Evolutionary conservation across 2,329 filamentous ascomycete genomes (phyloP), one percentile per base, ranked within the genome.

Genomic region (Apiospora sp.): DNA sequence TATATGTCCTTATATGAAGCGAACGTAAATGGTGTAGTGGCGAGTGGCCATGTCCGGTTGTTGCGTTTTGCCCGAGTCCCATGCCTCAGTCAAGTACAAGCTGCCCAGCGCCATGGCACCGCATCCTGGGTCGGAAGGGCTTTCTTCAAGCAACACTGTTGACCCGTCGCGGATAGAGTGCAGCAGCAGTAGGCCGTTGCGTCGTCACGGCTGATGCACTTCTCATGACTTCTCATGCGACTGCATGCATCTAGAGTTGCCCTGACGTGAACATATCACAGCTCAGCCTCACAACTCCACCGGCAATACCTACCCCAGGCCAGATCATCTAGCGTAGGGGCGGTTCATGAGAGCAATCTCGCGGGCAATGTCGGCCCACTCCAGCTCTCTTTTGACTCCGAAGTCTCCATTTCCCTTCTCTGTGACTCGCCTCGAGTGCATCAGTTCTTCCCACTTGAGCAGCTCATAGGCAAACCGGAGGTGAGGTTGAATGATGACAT

Each of bases 401-500:
- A 75, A 75, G 41, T 79, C 70, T n/a, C 71, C 75, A 2, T 64
- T 73, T 78, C 67, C 84, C 80, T 80, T 86, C 78, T 80, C 86
- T 82, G 82, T 86, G 80, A 83, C 88, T 81, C 84, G 87, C 82
- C 77, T 82, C 64, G 80, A 78, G 78, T 89, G 90, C 74, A 95
- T 90, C 44, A 88, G 83, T 82, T 98, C 96, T 83, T 99, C 96
- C 94, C 96, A 98, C 82, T 97, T 97, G 69, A 99, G 87, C 43
- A 99, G 88, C 84, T 99, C 96, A 80, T 98, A 98, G 76, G 93
- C 93, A 83, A 99, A 99, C 73, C 94, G 90, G 72, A 99, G 87
- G 84, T 99, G 96, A 16, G 96, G 96, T 82, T 99, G 96, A 75
- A 99, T 98, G 75, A 99, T 99, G 70, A 99, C 96, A 80, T 99